phyloP scores from a whole-genome alignment of 176 grass and related monocot species.

The Eleusine coracana region DNA sequence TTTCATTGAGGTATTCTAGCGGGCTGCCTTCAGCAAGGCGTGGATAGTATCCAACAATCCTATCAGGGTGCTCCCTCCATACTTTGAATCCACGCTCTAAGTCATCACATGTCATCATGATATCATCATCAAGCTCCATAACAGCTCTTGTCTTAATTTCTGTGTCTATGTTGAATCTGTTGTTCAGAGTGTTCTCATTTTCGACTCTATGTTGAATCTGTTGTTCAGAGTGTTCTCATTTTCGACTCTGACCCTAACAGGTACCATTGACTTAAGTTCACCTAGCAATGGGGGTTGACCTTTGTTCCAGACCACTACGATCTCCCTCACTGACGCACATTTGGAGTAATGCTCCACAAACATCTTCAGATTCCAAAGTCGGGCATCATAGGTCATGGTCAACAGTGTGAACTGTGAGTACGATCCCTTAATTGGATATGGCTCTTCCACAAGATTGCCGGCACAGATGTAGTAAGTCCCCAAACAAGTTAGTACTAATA shows the following conservation, averaged over 20 bases:
- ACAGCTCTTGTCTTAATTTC: constrained; percentile 80
- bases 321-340: constrained; percentile 83
- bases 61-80: constrained; percentile 72
- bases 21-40: constrained; percentile 72
- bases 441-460: constrained; percentile 68
- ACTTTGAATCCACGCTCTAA: constrained; percentile 93
- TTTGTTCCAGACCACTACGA: constrained; percentile 91
- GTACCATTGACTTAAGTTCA: constrained; percentile 70
- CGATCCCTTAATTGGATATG: constrained; percentile 64
- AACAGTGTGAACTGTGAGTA: constrained; percentile 91
- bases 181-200: constrained; percentile 79
- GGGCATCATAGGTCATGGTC: constrained; percentile 90
- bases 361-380: constrained; percentile 91
- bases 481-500: constrained; percentile 59
- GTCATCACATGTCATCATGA: constrained; percentile 95
- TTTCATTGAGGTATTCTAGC: constrained; percentile 66
- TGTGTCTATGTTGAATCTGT: constrained; percentile 83
- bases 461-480: constrained; percentile 76
- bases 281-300: constrained; percentile 48
- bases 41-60: constrained; percentile 84
- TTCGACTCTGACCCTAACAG: constrained; percentile 80
- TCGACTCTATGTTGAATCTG: constrained; percentile 92
- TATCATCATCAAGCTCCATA: constrained; percentile 98
- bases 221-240: constrained; percentile 81
- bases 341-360: constrained; percentile 89